Evolutionary conservation across 164 flowering plant species (phyloP).

Genomic region (Umbilicus rupestris): DNA sequence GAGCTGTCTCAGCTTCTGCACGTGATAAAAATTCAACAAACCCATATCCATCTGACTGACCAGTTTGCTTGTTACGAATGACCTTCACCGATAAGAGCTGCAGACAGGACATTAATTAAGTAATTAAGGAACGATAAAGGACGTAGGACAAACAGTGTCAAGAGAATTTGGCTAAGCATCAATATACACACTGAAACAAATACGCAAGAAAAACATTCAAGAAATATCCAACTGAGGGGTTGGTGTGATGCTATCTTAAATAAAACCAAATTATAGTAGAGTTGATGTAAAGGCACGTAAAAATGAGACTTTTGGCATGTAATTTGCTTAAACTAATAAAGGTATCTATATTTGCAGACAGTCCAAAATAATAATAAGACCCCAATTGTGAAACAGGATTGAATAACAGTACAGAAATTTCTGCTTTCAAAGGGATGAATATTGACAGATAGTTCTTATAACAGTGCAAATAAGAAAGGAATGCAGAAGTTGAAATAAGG

Average conservation of each 20-base stretch:
- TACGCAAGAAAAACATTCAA: neutral
- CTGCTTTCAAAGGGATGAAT: neutral
- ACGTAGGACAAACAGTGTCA: neutral
- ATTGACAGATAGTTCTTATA: neutral
- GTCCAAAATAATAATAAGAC: neutral
- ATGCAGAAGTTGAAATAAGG: neutral
- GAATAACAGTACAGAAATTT: no score
- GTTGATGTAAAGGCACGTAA: no score
- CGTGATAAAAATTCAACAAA: constrained; percentile 50
- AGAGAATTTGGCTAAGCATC: no score
- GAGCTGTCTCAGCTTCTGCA: constrained; percentile 42
- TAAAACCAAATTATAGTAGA: no score
- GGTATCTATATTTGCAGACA: neutral
- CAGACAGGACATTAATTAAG: constrained; percentile 7
- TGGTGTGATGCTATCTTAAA: neutral
- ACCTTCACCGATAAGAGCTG: constrained; percentile 46
- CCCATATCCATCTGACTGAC: constrained; percentile 56
- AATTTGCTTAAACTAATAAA: neutral
- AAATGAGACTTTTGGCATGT: no score
- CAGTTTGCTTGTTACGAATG: constrained; percentile 59
- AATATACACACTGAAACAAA: no score
- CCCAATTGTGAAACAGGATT: no score
- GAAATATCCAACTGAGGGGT: neutral
- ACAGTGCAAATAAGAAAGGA: neutral
- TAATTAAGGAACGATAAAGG: neutral